A percentile compares a stretch with the other conserved stretches of the same genome.
phyloP scores from a whole-genome alignment of 768 basidiomycete species.

The Cubamyces sp. region DNA sequence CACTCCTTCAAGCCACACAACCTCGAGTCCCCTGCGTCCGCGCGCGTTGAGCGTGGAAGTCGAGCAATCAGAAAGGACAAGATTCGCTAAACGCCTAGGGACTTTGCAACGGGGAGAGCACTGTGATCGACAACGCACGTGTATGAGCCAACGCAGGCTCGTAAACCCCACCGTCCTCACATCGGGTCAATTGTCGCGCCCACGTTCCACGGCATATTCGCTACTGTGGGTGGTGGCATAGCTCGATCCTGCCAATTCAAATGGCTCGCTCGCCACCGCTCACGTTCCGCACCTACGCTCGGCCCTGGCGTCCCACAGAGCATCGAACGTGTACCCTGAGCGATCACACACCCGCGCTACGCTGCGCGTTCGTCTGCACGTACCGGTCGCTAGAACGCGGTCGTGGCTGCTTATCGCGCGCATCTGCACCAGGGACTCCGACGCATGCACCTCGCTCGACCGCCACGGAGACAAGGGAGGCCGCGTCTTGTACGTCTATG shows the following conservation, averaged over 20 bases:
- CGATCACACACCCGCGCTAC: not conserved
- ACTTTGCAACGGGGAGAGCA: not conserved
- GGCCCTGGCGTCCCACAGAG: constrained; percentile 2
- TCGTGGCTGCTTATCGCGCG: constrained; percentile 9
- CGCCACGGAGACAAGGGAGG: not conserved
- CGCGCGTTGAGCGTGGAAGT: too few species aligned
- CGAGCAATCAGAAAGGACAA: not conserved
- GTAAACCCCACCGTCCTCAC: not conserved
- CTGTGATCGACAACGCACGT: constrained; percentile 13
- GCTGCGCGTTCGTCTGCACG: not conserved
- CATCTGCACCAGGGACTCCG: constrained; percentile 16
- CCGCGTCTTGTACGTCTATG: constrained; percentile 11
- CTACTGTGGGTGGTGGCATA: not conserved
- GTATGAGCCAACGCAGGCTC: not conserved
- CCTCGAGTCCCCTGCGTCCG: too few species aligned
- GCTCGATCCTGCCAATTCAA: not conserved
- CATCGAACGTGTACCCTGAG: constrained; percentile 7
- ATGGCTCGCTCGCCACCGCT: not conserved
- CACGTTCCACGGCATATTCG: constrained; percentile 1
- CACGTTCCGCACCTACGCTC: constrained; percentile 3
- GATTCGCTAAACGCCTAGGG: not conserved
- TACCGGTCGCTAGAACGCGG: not conserved
- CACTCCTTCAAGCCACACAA: too few species aligned
- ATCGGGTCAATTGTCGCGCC: not conserved
- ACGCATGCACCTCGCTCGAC: constrained; percentile 17